Conservation (phyloP, 2,329 filamentous ascomycete species). For the Aspergillus fischeri region DNA sequence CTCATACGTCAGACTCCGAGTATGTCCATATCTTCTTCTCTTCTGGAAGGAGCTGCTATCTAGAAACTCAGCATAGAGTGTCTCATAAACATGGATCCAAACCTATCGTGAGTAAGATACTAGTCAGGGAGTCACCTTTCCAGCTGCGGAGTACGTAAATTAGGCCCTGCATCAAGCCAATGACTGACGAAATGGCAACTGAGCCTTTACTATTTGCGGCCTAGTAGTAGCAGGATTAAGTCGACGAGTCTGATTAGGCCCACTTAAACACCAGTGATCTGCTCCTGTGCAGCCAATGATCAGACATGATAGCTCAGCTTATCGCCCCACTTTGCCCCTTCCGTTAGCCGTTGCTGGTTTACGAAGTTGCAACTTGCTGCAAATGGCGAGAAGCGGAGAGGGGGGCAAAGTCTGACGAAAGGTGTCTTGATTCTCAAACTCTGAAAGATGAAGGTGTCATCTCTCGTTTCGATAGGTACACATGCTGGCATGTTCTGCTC, state of each 20-base stretch:
- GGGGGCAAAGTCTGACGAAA: not conserved
- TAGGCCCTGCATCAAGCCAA: constrained; percentile 6
- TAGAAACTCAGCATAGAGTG: not conserved
- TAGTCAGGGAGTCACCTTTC: not conserved
- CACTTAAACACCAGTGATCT: constrained; percentile 16
- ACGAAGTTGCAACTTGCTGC: not conserved
- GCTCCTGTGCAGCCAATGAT: constrained; percentile 14
- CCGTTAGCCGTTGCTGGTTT: not conserved
- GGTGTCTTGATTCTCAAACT: not conserved
- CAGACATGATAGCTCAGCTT: constrained; percentile 6
- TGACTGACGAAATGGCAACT: not conserved
- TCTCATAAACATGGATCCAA: too few species aligned
- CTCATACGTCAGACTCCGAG: not conserved
- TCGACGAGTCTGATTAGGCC: not conserved
- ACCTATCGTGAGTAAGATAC: not conserved
- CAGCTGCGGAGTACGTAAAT: not conserved
- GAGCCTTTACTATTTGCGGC: constrained; percentile 11
- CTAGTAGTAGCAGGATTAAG: constrained; percentile 7
- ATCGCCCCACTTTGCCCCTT: constrained; percentile 16
- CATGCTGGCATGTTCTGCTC: not conserved
- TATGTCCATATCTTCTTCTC: not conserved
- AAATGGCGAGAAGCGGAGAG: not conserved
- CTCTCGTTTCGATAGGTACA: not conserved
- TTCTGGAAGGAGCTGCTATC: not conserved
- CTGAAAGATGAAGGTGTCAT: not conserved